These are phyloP conservation scores for Prunus dulcis DNA, from an alignment of 306 rosid species.

Conservation along the genomic window DNA sequence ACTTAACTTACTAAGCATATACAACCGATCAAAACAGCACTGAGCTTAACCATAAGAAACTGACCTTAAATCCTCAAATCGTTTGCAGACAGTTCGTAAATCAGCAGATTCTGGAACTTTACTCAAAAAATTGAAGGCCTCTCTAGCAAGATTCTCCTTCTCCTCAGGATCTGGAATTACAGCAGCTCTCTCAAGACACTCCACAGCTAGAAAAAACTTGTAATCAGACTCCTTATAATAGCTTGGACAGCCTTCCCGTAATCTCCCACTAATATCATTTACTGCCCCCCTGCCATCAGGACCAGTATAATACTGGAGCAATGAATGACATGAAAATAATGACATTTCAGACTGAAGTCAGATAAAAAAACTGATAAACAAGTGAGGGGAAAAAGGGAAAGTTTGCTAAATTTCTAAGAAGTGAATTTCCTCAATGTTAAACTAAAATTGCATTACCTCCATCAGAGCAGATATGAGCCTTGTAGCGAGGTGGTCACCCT, in stretches of 20 bases:
- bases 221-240: constrained; percentile 96
- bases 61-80: constrained; percentile 95
- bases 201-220: constrained; percentile 94
- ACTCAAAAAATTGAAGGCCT: constrained; percentile 78
- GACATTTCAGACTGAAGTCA: constrained; percentile 16
- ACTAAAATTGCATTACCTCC: constrained; percentile 66
- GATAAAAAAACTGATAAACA: constrained; percentile 1
- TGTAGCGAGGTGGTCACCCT: constrained; percentile 86
- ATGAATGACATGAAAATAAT: constrained; percentile 20
- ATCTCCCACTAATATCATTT: constrained; percentile 84
- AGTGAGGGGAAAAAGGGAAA: not conserved
- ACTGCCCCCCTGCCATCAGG: constrained; percentile 99
- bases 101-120: constrained; percentile 98
- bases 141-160: constrained; percentile 82
- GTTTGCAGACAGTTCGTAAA: constrained; percentile 82
- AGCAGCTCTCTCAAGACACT: constrained; percentile 93
- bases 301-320: constrained; percentile 82
- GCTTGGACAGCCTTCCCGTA: constrained; percentile 98
- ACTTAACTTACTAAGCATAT: constrained; percentile 5
- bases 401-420: not conserved
- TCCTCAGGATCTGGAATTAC: constrained; percentile 59
- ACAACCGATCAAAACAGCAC: constrained; percentile 11
- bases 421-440: constrained; percentile 23
- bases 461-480: constrained; percentile 83
- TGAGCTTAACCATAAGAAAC: constrained; percentile 13